These are phyloP conservation scores for Lentinula guzmanii DNA, from an alignment of 768 basidiomycete species.

Conservation along the genomic window DNA sequence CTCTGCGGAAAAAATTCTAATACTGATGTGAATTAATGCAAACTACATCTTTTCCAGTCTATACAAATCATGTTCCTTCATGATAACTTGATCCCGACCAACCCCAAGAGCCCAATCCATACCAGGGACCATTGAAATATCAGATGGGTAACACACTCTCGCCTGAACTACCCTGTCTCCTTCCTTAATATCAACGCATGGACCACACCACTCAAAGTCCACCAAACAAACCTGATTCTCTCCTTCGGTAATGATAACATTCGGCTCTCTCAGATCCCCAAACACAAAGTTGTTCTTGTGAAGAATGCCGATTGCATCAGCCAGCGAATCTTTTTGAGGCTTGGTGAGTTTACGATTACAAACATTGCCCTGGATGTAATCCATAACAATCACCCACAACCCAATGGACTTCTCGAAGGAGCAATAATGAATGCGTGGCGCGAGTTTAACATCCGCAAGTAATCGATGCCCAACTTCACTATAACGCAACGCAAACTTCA, in stretches of 20 bases:
- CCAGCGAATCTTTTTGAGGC: background rate
- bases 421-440: background rate
- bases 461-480: background rate
- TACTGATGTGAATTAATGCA: too few relatives aligned
- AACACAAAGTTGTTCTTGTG: constrained; percentile 13
- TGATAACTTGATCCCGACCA: too few relatives aligned
- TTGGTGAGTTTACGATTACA: background rate
- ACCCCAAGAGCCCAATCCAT: too few relatives aligned
- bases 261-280: constrained; percentile 14
- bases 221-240: constrained; percentile 8
- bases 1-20: too few relatives aligned
- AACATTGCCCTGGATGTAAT: background rate
- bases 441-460: background rate
- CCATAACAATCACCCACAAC: constrained; percentile 3
- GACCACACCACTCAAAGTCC: constrained; percentile 19
- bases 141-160: too few relatives aligned
- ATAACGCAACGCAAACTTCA: background rate
- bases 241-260: constrained; percentile 1
- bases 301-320: constrained; percentile 8
- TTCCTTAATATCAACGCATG: too few relatives aligned
- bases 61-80: too few relatives aligned
- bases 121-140: too few relatives aligned
- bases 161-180: too few relatives aligned
- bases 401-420: background rate
- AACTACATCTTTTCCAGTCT: too few relatives aligned